Evolutionary conservation across 148 eudicot species (phyloP).

Genomic region (Spergularia marina): DNA sequence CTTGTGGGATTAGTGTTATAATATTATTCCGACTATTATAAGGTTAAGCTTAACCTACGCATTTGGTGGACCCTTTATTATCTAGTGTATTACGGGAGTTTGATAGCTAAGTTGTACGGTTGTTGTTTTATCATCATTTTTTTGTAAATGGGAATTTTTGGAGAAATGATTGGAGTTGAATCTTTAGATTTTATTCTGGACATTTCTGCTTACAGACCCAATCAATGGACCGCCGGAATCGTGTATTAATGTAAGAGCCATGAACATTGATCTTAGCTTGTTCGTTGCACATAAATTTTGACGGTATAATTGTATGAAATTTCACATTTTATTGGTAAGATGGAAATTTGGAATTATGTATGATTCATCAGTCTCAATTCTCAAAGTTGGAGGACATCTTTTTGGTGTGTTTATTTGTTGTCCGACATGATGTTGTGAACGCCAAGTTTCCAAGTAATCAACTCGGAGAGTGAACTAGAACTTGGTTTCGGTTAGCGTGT

Average conservation of each 20-base stretch:
- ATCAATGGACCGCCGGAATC: constrained; percentile 21
- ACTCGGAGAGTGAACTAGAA: too few relatives aligned
- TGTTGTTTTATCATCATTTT: constrained; percentile 12
- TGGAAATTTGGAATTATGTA: too few relatives aligned
- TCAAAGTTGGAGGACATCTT: too few relatives aligned
- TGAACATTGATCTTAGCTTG: background rate
- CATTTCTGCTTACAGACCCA: constrained; percentile 9
- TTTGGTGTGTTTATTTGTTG: too few relatives aligned
- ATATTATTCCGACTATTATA: background rate
- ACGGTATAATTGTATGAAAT: background rate
- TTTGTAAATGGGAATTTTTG: background rate
- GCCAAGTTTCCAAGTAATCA: too few relatives aligned
- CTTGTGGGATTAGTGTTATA: constrained; percentile 14
- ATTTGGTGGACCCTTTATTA: constrained; percentile 21
- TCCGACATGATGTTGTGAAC: too few relatives aligned
- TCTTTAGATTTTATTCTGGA: background rate
- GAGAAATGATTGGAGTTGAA: constrained; percentile 6
- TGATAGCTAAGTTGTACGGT: constrained; percentile 23
- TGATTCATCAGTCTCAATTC: too few relatives aligned
- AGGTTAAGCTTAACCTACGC: constrained; percentile 11
- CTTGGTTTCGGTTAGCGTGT: too few relatives aligned
- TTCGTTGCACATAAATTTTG: background rate
- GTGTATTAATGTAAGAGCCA: constrained; percentile 18
- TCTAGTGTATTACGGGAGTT: constrained; percentile 15
- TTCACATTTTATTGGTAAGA: background rate